phyloP scores from a whole-genome alignment of 2,329 filamentous ascomycete genomes.

The Zasmidium citrigriseum region DNA sequence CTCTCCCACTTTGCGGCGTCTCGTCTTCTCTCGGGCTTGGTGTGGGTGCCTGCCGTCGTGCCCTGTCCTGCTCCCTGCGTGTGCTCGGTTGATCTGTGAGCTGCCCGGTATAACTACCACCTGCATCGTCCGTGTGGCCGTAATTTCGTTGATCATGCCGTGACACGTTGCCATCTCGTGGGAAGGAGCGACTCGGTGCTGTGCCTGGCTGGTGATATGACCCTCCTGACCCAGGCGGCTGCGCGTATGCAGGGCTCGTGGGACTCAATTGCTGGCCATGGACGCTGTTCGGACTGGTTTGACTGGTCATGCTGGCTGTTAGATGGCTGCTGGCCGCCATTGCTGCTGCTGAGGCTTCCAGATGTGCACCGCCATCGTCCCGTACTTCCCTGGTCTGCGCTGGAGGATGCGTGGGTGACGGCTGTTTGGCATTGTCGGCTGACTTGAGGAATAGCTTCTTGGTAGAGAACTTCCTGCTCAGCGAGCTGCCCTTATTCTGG shows the following conservation, averaged over 20 bases:
- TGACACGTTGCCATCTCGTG: constrained; percentile 26
- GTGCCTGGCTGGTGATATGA: constrained; percentile 30
- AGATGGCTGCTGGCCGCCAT: constrained; percentile 53
- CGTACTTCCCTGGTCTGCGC: constrained; percentile 33
- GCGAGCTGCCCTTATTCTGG: constrained; percentile 44
- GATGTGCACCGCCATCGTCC: constrained; percentile 34
- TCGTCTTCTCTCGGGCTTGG: constrained; percentile 35
- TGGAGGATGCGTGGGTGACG: constrained; percentile 51
- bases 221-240: constrained; percentile 25
- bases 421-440: constrained; percentile 47
- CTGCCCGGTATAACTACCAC: constrained; percentile 24
- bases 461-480: constrained; percentile 55
- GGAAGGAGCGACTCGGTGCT: constrained; percentile 31
- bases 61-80: constrained; percentile 25
- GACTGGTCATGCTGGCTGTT: constrained; percentile 49
- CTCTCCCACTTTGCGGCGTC: constrained; percentile 23
- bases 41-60: constrained; percentile 31
- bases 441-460: constrained; percentile 52
- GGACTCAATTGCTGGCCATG: constrained; percentile 46
- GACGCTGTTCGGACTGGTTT: constrained; percentile 42
- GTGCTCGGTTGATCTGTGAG: constrained; percentile 18
- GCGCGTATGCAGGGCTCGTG: constrained; percentile 51
- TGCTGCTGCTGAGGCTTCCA: constrained; percentile 54
- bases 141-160: constrained; percentile 20
- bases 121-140: constrained; percentile 27